Evolutionary conservation across 2,329 filamentous ascomycete species (phyloP), one percentile per base, ranked within the genome.

Genomic region (Penicillium sp.): DNA sequence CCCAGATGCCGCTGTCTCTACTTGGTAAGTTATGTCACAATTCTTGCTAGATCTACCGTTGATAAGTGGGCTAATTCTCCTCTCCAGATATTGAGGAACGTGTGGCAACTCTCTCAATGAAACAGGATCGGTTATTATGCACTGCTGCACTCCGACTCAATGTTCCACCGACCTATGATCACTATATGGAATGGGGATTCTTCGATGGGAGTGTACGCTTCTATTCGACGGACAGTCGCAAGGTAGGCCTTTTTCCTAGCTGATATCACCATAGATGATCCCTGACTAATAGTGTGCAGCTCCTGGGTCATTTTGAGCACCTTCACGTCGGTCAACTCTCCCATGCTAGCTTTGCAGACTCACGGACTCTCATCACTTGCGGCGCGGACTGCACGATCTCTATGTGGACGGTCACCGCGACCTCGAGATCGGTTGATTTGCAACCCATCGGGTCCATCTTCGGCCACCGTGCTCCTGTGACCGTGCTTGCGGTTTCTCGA

Each of bases 161-260:
- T 70, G 87, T 98, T 13, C 90, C 93, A 0, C 93, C 94, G 0
- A 80, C 82, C 53, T 96, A 92, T 72, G 93, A 98, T 77, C 93
- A 93, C 69, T 97, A 92, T 71, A 85, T 98, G 67, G 93, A 97
- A 78, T 98, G 94, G 94, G 94, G 94, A 1, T 98, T 96, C 70
- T 90, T 92, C 0, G 95, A 99, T 75, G 92, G 91, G 68, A 96
- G 92, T 67, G 85, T 99, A 30, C 89, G 95, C 4, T 98, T 99
- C 81, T 97, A 92, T 78, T 87, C 90, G 58, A 88, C 89, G 52
- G 92, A 97, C 67, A 91, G 87, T 60, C 89, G 91, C 71, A 93
- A 92, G 79, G 84, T 87, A 78, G 67, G 65, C 22, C 6, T 52
- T 16, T 16, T 19, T 14, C 5, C 30, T 6, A 52, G 10, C 3